These are phyloP conservation scores for Asterophora lycoperdoides DNA, from an alignment of 768 basidiomycete species.

Conservation along the genomic window DNA sequence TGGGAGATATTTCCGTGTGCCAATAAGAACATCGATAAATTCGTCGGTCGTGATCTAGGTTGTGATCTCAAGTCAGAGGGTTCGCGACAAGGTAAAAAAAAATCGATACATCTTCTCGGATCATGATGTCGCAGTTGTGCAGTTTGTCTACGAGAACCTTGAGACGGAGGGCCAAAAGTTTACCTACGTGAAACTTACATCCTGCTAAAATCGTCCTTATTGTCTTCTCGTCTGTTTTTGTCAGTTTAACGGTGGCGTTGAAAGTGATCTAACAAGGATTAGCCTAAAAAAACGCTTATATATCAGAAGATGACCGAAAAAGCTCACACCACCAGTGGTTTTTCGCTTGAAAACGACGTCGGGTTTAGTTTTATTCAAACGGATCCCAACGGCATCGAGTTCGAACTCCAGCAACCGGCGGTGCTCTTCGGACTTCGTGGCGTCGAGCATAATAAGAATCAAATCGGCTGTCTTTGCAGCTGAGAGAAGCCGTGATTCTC, in stretches of 20 bases:
- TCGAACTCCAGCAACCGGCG: slow-evolving; percentile 84
- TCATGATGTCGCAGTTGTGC: slow-evolving; percentile 97
- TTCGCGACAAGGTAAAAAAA: slow-evolving; percentile 1
- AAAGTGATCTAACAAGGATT: slow-evolving; percentile 65
- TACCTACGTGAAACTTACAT: slow-evolving; percentile 43
- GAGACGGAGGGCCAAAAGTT: background rate
- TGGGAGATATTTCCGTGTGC: slow-evolving; percentile 90
- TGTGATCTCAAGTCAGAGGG: background rate
- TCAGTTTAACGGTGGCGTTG: slow-evolving; percentile 90
- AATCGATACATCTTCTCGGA: slow-evolving; percentile 81
- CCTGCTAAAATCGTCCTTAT: slow-evolving; percentile 89
- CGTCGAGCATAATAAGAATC: slow-evolving; percentile 90
- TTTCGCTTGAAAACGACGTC: slow-evolving; percentile 95
- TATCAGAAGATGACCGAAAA: background rate
- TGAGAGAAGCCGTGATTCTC: slow-evolving; percentile 18
- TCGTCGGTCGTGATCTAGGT: slow-evolving; percentile 34
- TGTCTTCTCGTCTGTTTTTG: slow-evolving; percentile 92
- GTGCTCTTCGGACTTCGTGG: slow-evolving; percentile 92
- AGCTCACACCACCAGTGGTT: slow-evolving; percentile 83
- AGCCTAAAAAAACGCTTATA: slow-evolving; percentile 7
- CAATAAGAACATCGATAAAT: slow-evolving; percentile 97
- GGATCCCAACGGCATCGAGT: slow-evolving; percentile 93
- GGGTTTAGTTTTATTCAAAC: slow-evolving; percentile 84
- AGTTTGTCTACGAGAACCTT: slow-evolving; percentile 59
- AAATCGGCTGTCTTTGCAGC: slow-evolving; percentile 90